Evolutionary conservation across 2,329 filamentous ascomycete species (phyloP).

Genomic region (Alternaria conjuncta): DNA sequence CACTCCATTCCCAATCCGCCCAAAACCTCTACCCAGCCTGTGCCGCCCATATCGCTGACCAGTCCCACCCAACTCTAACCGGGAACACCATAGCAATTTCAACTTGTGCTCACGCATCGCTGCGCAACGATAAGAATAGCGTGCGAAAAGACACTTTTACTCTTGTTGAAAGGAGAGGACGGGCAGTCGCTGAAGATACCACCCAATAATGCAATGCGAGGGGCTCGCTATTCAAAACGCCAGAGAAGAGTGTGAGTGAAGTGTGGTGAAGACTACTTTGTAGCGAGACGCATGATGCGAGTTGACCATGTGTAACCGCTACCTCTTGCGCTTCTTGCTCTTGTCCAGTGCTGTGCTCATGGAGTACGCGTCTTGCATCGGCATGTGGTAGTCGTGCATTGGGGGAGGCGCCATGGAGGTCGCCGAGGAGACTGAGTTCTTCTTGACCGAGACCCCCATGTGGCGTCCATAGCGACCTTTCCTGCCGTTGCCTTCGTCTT

Average conservation of each 20-base stretch:
- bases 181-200: conserved; percentile 6
- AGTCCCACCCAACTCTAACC: conserved; percentile 13
- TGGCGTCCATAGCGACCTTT: conserved; percentile 86
- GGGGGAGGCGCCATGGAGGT: conserved; percentile 47
- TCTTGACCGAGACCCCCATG: conserved; percentile 72
- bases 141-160: conserved; percentile 14
- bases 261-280: conserved; percentile 7
- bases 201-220: conserved; percentile 8
- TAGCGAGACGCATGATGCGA: conserved; percentile 11
- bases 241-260: conserved; percentile 4
- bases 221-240: conserved; percentile 23
- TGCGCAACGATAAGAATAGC: conserved; percentile 6
- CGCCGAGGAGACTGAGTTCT: conserved; percentile 37
- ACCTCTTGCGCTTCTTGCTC: conserved; percentile 74
- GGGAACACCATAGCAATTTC: conserved; percentile 22
- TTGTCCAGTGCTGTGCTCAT: conserved; percentile 56
- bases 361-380: conserved; percentile 22
- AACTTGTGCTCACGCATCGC: conserved; percentile 3
- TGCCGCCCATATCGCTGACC: conserved; percentile 7
- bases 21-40: conserved; percentile 11
- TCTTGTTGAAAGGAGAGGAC: conserved; percentile 16
- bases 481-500: conserved; percentile 96
- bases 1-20: conserved; percentile 2
- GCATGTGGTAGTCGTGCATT: conserved; percentile 40
- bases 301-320: conserved; percentile 17